phyloP scores from a whole-genome alignment of 345 rosid genomes.

The Boechera stricta region DNA sequence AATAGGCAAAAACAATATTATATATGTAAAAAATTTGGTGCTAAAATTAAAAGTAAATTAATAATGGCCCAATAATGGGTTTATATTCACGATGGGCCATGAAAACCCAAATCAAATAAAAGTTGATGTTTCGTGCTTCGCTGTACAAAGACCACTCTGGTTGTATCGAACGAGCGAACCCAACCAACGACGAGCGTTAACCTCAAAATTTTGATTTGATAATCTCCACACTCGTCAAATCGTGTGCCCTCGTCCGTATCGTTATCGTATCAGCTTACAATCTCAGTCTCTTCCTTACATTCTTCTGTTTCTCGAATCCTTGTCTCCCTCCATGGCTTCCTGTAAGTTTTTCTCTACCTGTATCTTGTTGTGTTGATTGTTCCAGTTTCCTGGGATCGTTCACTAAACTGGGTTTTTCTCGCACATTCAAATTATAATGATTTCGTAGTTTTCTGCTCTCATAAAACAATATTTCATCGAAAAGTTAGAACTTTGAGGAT shows the following conservation, averaged over 20 bases:
- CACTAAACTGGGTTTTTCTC: not conserved
- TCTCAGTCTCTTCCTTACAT: constrained; percentile 11
- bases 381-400: constrained; percentile 4
- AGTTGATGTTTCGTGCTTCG: constrained; percentile 27
- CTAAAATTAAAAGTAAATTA: no score
- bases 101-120: constrained; percentile 12
- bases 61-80: not conserved
- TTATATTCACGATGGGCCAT: not conserved
- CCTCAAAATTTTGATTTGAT: constrained; percentile 36
- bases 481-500: not conserved
- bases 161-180: constrained; percentile 47
- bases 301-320: constrained; percentile 30
- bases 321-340: constrained; percentile 47
- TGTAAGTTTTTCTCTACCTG: constrained; percentile 42
- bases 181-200: constrained; percentile 39
- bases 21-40: no score
- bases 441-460: constrained; percentile 3
- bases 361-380: constrained; percentile 18
- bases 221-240: constrained; percentile 28
- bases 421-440: not conserved
- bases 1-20: not conserved
- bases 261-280: constrained; percentile 14
- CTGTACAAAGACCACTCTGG: constrained; percentile 43
- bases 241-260: constrained; percentile 37
- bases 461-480: not conserved